A percentile compares a stretch with the other conserved stretches of the same genome.
Evolutionary conservation across 768 basidiomycete species (phyloP).

Genomic region (Lactarius indigo): DNA sequence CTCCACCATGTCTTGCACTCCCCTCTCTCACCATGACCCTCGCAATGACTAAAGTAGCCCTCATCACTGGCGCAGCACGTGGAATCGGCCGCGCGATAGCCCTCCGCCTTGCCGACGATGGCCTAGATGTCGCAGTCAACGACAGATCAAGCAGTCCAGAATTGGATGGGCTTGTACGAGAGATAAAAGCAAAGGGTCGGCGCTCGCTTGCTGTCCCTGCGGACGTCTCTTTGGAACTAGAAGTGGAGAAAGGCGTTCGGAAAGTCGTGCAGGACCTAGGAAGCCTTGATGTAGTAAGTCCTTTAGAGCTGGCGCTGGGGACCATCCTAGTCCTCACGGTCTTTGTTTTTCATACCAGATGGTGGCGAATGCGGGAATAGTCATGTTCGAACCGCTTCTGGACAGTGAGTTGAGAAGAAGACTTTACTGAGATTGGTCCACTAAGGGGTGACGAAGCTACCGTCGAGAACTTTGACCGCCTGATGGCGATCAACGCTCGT

Average conservation of each 20-base stretch:
- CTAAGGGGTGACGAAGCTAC: conserved; percentile 1
- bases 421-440: too few relatives aligned
- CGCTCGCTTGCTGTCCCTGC: conserved; percentile 12
- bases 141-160: conserved; percentile 18
- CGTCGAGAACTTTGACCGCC: conserved; percentile 10
- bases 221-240: conserved; percentile 18
- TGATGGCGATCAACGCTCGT: conserved; percentile 15
- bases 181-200: conserved; percentile 15
- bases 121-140: conserved; percentile 25
- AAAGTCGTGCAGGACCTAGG: conserved; percentile 15
- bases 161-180: conserved; percentile 5
- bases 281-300: conserved; percentile 20
- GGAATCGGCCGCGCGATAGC: conserved; percentile 28
- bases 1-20: too few relatives aligned
- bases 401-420: neutral
- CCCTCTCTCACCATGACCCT: neutral
- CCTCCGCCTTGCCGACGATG: conserved; percentile 27
- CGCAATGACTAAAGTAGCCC: conserved; percentile 20
- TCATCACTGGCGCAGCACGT: conserved; percentile 28
- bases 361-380: conserved; percentile 25
- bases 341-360: conserved; percentile 9
- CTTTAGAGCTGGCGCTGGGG: too few relatives aligned
- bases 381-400: neutral
- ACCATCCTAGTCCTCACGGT: neutral
- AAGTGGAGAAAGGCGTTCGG: conserved; percentile 8